Conservation (phyloP, 257 asterid species). For the Mitragyna speciosa region DNA sequence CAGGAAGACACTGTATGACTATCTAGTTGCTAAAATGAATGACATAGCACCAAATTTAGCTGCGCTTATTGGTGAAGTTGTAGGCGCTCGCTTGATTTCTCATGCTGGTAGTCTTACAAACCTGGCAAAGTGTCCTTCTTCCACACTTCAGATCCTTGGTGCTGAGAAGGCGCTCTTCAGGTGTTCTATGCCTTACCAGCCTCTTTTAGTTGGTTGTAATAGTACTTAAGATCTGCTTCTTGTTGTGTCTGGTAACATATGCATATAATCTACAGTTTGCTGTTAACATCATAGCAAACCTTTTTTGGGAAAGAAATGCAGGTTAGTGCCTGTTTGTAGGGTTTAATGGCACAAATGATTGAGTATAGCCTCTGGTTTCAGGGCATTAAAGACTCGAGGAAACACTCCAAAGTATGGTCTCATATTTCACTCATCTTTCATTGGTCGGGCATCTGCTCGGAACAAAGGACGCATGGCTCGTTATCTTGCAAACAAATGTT, state of each 20-base stretch:
- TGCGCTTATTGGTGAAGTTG: slow-evolving; percentile 94
- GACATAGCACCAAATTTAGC: slow-evolving; percentile 98
- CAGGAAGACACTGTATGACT: slow-evolving; percentile 80
- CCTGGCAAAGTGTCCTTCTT: slow-evolving; percentile 93
- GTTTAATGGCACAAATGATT: not conserved
- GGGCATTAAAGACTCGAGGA: slow-evolving; percentile 91
- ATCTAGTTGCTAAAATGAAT: slow-evolving; percentile 84
- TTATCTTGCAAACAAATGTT: slow-evolving; percentile 94
- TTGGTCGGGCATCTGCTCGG: slow-evolving; percentile 92
- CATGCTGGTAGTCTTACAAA: slow-evolving; percentile 99
- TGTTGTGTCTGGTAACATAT: not conserved
- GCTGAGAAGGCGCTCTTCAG: slow-evolving; percentile 98
- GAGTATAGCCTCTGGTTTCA: slow-evolving; percentile 24
- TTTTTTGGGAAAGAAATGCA: not conserved
- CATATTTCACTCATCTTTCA: slow-evolving; percentile 95
- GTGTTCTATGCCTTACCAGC: slow-evolving; percentile 28
- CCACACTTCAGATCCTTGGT: slow-evolving; percentile 98
- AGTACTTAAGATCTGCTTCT: not conserved
- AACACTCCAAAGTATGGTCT: slow-evolving; percentile 99
- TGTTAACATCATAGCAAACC: not conserved
- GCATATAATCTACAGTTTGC: not conserved
- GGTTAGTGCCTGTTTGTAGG: not conserved
- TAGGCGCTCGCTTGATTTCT: slow-evolving; percentile 94
- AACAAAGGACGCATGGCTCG: slow-evolving; percentile 99
- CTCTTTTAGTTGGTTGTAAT: not conserved